Conservation (phyloP, 176 grass and related monocot species). For the Bonia amplexicaulis region DNA sequence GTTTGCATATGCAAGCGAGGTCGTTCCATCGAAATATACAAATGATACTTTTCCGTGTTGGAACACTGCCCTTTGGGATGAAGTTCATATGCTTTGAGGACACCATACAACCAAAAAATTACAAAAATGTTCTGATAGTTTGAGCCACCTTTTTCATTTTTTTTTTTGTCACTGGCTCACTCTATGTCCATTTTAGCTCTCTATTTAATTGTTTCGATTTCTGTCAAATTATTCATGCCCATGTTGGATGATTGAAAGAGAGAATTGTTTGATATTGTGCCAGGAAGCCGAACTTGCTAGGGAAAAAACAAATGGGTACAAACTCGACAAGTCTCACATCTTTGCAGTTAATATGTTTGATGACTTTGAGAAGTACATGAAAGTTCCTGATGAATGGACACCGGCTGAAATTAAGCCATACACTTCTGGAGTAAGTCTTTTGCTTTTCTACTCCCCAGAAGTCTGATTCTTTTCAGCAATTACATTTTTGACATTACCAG, state of each 20-base stretch:
- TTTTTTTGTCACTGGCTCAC: background rate
- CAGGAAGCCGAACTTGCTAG: constrained; percentile 90
- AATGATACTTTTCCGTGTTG: background rate
- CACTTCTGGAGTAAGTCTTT: constrained; percentile 60
- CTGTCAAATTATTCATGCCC: background rate
- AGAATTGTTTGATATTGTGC: background rate
- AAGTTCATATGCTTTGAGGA: background rate
- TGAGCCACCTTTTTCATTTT: background rate
- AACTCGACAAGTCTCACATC: constrained; percentile 85
- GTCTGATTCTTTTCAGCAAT: background rate
- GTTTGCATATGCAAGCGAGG: background rate
- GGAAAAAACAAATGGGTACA: constrained; percentile 93
- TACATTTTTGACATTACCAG: background rate
- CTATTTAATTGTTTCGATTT: background rate
- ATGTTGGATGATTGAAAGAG: background rate
- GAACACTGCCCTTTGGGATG: background rate
- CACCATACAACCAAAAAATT: background rate
- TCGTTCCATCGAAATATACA: background rate
- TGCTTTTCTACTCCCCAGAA: background rate
- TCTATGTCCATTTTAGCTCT: background rate
- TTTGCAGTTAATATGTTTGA: constrained; percentile 89
- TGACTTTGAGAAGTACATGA: constrained; percentile 94
- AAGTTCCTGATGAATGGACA: constrained; percentile 84
- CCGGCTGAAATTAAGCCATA: constrained; percentile 94
- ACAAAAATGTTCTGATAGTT: background rate